phyloP scores from a whole-genome alignment of 2,329 filamentous ascomycete species.

The Mycogone perniciosa region DNA sequence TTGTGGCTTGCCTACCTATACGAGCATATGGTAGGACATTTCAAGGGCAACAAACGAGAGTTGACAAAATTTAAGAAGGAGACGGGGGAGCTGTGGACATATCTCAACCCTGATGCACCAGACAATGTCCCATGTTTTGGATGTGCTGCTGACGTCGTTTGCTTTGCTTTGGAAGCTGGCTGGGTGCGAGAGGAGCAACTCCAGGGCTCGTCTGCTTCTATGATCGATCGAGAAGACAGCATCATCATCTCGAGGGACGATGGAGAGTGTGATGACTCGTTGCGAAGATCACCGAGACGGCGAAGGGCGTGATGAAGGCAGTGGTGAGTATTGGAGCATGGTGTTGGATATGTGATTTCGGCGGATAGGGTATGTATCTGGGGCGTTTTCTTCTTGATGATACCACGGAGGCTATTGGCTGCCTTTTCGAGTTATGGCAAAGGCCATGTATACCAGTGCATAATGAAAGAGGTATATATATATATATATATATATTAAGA shows the following conservation, averaged over 20 bases:
- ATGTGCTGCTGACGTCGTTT: slow-evolving; percentile 50
- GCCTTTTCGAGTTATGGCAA: no score
- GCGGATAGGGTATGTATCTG: not conserved
- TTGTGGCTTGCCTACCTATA: slow-evolving; percentile 60
- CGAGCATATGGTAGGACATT: slow-evolving; percentile 43
- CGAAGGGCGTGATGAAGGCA: not conserved
- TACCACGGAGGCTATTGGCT: not conserved
- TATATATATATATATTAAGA: no score
- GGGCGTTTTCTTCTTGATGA: not conserved
- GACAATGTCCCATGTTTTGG: slow-evolving; percentile 44
- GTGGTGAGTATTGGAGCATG: not conserved
- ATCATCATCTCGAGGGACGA: slow-evolving; percentile 31
- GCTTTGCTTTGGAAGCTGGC: slow-evolving; percentile 51
- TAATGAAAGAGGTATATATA: no score
- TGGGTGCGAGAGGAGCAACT: slow-evolving; percentile 52
- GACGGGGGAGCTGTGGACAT: slow-evolving; percentile 48
- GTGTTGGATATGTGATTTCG: not conserved
- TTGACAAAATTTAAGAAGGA: slow-evolving; percentile 39
- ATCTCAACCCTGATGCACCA: slow-evolving; percentile 47
- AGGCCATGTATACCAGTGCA: no score
- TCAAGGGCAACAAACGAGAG: slow-evolving; percentile 40
- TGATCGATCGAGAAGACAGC: slow-evolving; percentile 35
- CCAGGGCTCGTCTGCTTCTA: slow-evolving; percentile 30
- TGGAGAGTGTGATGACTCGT: slow-evolving; percentile 15
- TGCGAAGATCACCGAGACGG: slow-evolving; percentile 22